These are phyloP conservation scores for Phytophthora sp. DNA, from an alignment of 352 stramenopile species.

Conservation along the genomic window DNA sequence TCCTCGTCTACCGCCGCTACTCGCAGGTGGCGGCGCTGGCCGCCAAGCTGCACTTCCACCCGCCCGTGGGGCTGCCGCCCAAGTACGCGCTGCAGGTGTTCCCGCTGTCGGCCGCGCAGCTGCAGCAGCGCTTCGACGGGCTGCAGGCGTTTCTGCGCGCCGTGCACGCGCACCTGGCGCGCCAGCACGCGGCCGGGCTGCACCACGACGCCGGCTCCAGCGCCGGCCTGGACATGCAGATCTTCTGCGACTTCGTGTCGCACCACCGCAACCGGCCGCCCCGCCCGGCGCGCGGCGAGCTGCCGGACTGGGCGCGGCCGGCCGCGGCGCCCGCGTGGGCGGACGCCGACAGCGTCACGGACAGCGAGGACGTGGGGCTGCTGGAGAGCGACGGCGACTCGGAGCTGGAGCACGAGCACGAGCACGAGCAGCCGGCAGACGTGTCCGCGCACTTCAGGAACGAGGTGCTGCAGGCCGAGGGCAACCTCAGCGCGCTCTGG, in stretches of 20 bases:
- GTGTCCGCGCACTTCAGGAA: conserved; percentile 67
- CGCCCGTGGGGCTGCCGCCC: conserved; percentile 67
- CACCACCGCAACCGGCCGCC: conserved; percentile 73
- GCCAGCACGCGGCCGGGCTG: conserved; percentile 54
- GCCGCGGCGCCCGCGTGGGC: conserved; percentile 39
- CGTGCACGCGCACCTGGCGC: conserved; percentile 49
- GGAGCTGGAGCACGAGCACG: background rate
- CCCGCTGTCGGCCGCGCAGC: conserved; percentile 63
- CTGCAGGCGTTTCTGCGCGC: conserved; percentile 62
- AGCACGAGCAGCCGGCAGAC: background rate
- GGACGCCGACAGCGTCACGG: conserved; percentile 60
- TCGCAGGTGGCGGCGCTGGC: conserved; percentile 73
- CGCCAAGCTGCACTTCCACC: conserved; percentile 72
- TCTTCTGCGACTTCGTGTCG: conserved; percentile 80
- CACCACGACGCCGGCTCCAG: conserved; percentile 68
- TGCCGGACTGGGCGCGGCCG: conserved; percentile 72
- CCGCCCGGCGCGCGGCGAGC: conserved; percentile 36
- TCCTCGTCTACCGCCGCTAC: conserved; percentile 84
- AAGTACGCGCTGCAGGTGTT: conserved; percentile 87
- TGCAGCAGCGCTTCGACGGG: conserved; percentile 73
- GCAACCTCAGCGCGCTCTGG: conserved; percentile 75
- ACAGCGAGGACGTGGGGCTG: conserved; percentile 66
- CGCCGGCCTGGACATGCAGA: conserved; percentile 82
- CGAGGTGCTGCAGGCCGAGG: conserved; percentile 75
- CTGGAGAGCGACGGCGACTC: conserved; percentile 35